Percentiles rank a stretch among this genome's conserved stretches.
Evolutionary conservation across 1,284 basidiomycete species (phyloP).

Genomic region (Anthracocystis setariae): DNA sequence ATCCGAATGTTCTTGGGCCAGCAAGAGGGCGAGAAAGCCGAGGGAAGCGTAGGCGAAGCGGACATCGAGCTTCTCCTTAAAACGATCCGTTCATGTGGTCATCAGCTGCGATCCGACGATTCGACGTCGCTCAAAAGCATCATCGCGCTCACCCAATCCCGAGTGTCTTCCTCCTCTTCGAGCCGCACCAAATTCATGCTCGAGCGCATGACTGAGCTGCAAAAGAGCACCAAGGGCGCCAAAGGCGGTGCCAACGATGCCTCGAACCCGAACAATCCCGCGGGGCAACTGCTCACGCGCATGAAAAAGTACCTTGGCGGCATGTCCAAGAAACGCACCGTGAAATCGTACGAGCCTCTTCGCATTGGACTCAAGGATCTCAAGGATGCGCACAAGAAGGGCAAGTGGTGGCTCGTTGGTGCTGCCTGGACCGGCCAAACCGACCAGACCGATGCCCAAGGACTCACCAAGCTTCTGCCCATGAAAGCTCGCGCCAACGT

Average conservation of each 20-base stretch:
- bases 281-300: constrained; percentile 33
- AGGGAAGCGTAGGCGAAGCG: constrained; percentile 19
- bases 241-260: constrained; percentile 13
- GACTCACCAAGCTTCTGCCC: constrained; percentile 39
- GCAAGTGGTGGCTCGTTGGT: constrained; percentile 99
- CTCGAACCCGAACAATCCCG: constrained; percentile 17
- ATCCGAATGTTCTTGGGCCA: constrained; percentile 80
- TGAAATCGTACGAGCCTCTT: constrained; percentile 54
- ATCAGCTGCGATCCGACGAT: constrained; percentile 61
- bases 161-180: constrained; percentile 34
- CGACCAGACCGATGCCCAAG: constrained; percentile 74
- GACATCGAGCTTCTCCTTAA: constrained; percentile 84
- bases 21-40: not conserved
- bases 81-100: constrained; percentile 73
- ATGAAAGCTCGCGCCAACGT: constrained; percentile 27
- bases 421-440: constrained; percentile 95
- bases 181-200: constrained; percentile 65
- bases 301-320: constrained; percentile 61
- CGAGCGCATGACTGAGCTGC: constrained; percentile 57
- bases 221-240: constrained; percentile 22
- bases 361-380: constrained; percentile 77
- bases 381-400: constrained; percentile 82
- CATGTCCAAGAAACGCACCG: constrained; percentile 52
- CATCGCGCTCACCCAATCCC: constrained; percentile 54
- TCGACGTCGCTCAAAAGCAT: constrained; percentile 58